phyloP scores from a whole-genome alignment of 495 filamentous ascomycete genomes.

The Halenospora varia region DNA sequence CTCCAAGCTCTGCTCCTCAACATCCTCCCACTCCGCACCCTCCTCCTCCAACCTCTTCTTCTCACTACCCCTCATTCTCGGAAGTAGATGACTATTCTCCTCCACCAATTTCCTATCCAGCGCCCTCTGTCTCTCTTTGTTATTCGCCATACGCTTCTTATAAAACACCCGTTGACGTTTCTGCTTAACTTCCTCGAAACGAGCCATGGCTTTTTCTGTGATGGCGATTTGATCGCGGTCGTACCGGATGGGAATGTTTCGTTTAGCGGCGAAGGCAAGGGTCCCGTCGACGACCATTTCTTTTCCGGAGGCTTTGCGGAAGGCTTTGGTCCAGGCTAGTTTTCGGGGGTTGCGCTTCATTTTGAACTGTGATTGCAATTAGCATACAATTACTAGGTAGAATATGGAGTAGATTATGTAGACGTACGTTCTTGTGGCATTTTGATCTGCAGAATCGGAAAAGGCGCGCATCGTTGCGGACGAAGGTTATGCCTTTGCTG shows the following conservation, averaged over 20 bases:
- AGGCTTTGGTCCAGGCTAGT: conserved; percentile 85
- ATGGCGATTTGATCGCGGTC: conserved; percentile 82
- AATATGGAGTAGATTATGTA: neutral
- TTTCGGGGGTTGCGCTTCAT: conserved; percentile 85
- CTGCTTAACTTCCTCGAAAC: conserved; percentile 79
- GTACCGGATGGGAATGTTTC: conserved; percentile 94
- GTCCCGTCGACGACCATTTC: conserved; percentile 95
- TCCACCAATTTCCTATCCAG: conserved; percentile 82
- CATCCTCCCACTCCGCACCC: conserved; percentile 48
- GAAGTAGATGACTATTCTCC: conserved; percentile 85
- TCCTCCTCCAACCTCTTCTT: conserved; percentile 45
- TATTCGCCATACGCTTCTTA: conserved; percentile 86
- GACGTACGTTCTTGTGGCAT: conserved; percentile 78
- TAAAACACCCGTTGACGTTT: conserved; percentile 86
- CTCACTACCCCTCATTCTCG: conserved; percentile 54
- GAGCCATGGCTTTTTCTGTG: conserved; percentile 88
- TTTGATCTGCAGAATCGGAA: conserved; percentile 79
- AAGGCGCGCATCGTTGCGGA: conserved; percentile 65
- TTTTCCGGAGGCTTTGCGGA: conserved; percentile 74
- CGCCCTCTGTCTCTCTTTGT: conserved; percentile 72
- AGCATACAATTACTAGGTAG: neutral
- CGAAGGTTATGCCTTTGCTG: conserved; percentile 83
- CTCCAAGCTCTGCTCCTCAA: conserved; percentile 20
- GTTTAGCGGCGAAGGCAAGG: conserved; percentile 83
- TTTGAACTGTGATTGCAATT: conserved; percentile 58